Evolutionary conservation across 2,329 filamentous ascomycete species (phyloP).

Genomic region (Grosmannia clavigera): DNA sequence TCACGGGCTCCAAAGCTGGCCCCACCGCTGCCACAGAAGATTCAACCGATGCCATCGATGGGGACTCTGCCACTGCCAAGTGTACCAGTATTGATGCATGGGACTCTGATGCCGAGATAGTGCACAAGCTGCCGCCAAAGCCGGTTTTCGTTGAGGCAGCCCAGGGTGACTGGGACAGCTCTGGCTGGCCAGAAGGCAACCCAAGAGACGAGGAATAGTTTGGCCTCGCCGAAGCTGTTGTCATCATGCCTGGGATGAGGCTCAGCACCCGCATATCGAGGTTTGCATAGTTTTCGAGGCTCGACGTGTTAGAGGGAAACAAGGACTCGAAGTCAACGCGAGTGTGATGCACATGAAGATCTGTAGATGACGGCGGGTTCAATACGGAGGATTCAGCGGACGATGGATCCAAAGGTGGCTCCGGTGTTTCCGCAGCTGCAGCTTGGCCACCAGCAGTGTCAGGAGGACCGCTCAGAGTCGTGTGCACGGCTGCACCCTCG

Average conservation of each 20-base stretch:
- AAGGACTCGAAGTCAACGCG: background rate
- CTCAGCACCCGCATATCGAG: constrained; percentile 30
- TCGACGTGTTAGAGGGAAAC: constrained; percentile 29
- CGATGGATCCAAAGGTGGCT: no score
- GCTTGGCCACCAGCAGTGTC: background rate
- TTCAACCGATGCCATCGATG: background rate
- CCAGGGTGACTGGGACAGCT: background rate
- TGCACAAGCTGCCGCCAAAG: background rate
- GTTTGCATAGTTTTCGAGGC: constrained; percentile 31
- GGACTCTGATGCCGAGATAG: background rate
- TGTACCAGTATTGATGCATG: background rate
- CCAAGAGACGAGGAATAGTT: background rate
- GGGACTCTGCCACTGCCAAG: background rate
- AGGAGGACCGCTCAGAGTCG: background rate
- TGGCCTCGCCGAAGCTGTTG: background rate
- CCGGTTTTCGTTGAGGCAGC: background rate
- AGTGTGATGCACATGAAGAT: constrained; percentile 39
- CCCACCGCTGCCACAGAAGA: background rate
- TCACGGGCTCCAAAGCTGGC: no score
- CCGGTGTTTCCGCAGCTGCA: no score
- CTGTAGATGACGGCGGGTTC: background rate
- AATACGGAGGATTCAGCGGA: no score
- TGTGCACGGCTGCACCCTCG: background rate
- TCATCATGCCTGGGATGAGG: constrained; percentile 33
- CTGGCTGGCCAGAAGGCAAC: background rate